Evolutionary conservation across 805 yeast species (phyloP), one percentile per base, ranked within the genome.

Genomic region (Candida caryicola): DNA sequence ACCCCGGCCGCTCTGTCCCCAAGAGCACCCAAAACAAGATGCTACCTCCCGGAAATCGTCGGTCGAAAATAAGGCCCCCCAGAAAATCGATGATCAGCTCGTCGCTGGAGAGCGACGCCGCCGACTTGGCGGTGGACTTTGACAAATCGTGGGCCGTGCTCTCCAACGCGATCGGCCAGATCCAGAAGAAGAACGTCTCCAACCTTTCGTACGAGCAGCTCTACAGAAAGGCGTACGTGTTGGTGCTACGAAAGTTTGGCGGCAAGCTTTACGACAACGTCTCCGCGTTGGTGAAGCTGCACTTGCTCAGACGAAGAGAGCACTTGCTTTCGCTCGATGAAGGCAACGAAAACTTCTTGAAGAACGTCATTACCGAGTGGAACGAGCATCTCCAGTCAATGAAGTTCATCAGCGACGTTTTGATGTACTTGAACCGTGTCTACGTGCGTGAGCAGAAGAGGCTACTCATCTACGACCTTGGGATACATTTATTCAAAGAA

Each of bases 361-460:
- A 58, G 30, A 55, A 55, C 3, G 50, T 73, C 5, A 50, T 68
- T 2, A 35, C 41, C 3, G 76, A 73, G 39, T 89, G 96, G 95
- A 71, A 76, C 26, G 86, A 81, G 33, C 91, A 85, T 55, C 58
- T 81, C 27, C 70, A 80, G 28, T 73, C 83, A 34, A 84, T 86
- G 82, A 73, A 85, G 45, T 78, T 86, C 73, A 76, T 87, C 31
- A 76, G 90, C 50, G 95, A 90, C 57, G 85, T 89, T 3, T 64
- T 87, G 55, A 82, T 89, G 85, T 89, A 89, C 53, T 60, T 90
- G 54, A 95, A 89, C 54, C 73, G 95, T 31, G 95, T 86, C 0
- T 88, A 85, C 49, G 85, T 89, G 18, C 81, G 78, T 47, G 90
- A 83, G 46, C 67, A 71, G 39, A 81, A 77, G 49, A 63, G 78